phyloP scores from a whole-genome alignment of 2,329 filamentous ascomycete genomes.

The Xylaria multiplex region DNA sequence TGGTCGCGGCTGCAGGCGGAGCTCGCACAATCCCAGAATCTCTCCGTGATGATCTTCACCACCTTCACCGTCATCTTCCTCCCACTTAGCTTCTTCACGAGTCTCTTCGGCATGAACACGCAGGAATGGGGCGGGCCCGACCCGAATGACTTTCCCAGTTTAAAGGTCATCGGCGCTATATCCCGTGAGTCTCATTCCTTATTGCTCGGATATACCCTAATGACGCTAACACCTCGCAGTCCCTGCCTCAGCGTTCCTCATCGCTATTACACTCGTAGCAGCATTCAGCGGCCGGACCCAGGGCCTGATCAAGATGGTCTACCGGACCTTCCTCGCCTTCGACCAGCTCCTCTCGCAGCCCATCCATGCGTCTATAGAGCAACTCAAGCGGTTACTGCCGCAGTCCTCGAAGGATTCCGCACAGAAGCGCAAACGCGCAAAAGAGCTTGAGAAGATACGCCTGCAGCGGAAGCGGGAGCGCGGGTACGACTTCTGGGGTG shows the following conservation, averaged over 20 bases:
- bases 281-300: slow-evolving; percentile 65
- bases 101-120: slow-evolving; percentile 73
- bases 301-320: slow-evolving; percentile 44
- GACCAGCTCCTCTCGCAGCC: slow-evolving; percentile 41
- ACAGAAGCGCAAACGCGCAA: slow-evolving; percentile 36
- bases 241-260: slow-evolving; percentile 60
- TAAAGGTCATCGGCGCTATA: slow-evolving; percentile 59
- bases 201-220: slow-evolving; percentile 8
- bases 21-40: slow-evolving; percentile 68
- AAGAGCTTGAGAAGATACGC: slow-evolving; percentile 40
- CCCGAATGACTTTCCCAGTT: slow-evolving; percentile 53
- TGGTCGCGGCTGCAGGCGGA: slow-evolving; percentile 71
- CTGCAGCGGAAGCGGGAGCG: slow-evolving; percentile 45
- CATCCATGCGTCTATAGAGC: slow-evolving; percentile 12
- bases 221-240: slow-evolving; percentile 42
- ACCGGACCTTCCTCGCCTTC: slow-evolving; percentile 30
- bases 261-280: slow-evolving; percentile 61
- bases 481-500: slow-evolving; percentile 55
- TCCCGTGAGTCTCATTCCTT: slow-evolving; percentile 48
- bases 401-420: slow-evolving; percentile 42
- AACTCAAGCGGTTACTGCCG: slow-evolving; percentile 45
- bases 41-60: slow-evolving; percentile 74
- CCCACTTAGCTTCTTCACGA: slow-evolving; percentile 72
- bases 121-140: slow-evolving; percentile 64
- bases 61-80: slow-evolving; percentile 72